Conservation (phyloP, 805 yeast genomes). For the Ogataea ramenticola region DNA sequence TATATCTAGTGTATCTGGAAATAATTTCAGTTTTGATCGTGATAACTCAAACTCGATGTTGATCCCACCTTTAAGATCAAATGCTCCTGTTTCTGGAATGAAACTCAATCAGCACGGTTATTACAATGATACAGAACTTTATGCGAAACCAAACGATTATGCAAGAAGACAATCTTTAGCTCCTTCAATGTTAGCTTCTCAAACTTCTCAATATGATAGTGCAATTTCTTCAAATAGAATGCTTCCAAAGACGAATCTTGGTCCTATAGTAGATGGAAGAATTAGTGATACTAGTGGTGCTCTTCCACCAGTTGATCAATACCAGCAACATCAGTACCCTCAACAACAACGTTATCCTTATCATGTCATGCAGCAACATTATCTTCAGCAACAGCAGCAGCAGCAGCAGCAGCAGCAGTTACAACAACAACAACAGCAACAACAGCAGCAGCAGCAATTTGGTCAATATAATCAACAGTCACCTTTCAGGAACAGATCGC, state of each 20-base stretch:
- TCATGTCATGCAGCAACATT: neutral
- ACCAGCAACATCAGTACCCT: neutral
- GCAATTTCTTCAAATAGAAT: neutral
- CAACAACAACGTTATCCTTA: neutral
- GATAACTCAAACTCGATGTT: slow-evolving; percentile 4
- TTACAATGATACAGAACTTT: slow-evolving; percentile 6
- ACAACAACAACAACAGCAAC: slow-evolving; percentile 11
- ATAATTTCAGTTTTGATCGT: neutral
- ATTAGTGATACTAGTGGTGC: neutral
- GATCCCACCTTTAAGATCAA: slow-evolving; percentile 26
- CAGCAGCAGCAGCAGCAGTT: slow-evolving; percentile 6
- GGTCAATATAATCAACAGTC: slow-evolving; percentile 1
- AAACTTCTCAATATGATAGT: slow-evolving; percentile 3
- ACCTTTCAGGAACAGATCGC: neutral
- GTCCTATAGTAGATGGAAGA: too few species aligned
- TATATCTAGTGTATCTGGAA: neutral
- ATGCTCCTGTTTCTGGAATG: slow-evolving; percentile 17
- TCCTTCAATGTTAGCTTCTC: slow-evolving; percentile 10
- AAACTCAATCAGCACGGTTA: slow-evolving; percentile 7
- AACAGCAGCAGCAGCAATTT: slow-evolving; percentile 2
- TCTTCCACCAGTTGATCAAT: neutral
- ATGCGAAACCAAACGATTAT: slow-evolving; percentile 8
- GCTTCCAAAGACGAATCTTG: neutral
- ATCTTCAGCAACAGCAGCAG: slow-evolving; percentile 15
- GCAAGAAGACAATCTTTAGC: slow-evolving; percentile 26